Evolutionary conservation across 2,329 filamentous ascomycete genomes (phyloP).

Genomic region (Beauveria sp.): DNA sequence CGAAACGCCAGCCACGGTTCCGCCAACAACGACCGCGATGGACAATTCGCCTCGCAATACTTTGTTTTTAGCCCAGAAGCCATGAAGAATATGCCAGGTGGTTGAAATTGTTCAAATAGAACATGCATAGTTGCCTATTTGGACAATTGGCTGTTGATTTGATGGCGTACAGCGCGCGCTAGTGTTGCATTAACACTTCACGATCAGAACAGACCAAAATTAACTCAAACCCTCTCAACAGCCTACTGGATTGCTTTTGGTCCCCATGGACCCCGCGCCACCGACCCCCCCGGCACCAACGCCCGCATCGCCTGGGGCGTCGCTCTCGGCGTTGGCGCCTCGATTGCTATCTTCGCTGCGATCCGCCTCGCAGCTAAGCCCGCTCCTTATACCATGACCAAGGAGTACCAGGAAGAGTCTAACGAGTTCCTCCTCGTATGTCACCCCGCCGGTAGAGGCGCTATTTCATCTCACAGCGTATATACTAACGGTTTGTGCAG

Average conservation of each 20-base stretch:
- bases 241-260: conserved; percentile 99
- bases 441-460: conserved; percentile 13
- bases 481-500: conserved; percentile 36
- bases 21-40: conserved; percentile 12
- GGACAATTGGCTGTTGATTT: background rate
- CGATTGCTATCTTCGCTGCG: conserved; percentile 62
- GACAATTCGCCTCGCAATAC: background rate
- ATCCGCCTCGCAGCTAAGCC: conserved; percentile 67
- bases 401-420: conserved; percentile 91
- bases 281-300: conserved; percentile 75
- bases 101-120: background rate
- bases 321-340: conserved; percentile 56
- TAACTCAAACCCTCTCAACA: conserved; percentile 42
- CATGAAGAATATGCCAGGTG: background rate
- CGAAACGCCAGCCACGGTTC: conserved; percentile 13
- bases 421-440: conserved; percentile 92
- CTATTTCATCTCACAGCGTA: background rate
- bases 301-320: conserved; percentile 72
- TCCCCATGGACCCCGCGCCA: conserved; percentile 84
- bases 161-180: background rate
- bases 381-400: conserved; percentile 79
- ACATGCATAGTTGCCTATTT: conserved; percentile 7
- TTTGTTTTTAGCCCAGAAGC: background rate
- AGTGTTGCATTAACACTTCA: conserved; percentile 9
- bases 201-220: conserved; percentile 18